Evolutionary conservation across 345 rosid genomes (phyloP), one percentile per base, ranked within the genome.

Genomic region (Citropsis articulata): DNA sequence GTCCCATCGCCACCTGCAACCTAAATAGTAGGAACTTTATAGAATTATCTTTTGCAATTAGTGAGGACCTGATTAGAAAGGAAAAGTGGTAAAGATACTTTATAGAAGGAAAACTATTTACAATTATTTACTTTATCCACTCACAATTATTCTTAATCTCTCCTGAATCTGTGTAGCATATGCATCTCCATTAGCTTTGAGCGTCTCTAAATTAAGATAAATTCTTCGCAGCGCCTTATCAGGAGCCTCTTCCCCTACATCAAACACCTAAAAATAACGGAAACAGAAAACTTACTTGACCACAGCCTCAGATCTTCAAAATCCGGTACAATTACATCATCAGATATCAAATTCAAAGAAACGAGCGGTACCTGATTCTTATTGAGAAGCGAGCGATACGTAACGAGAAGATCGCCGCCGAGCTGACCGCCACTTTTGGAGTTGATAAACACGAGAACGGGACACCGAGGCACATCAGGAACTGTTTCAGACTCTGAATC

Each of bases 1-100:
- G 99, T 96, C 71, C 99, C 99, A 86, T 96, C 99, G 22, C 99
- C 98, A 81, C 99, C 98, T 71, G 97, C 97, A 83, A 92, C 98
- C 99, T 93, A 80, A 78, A 61, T 45, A 1, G 50, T 5, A 13
- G 18, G 50, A 12, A 12, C 50, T 45, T 45, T 45, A 45, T 13
- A 45, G 75, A 16, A 53, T 53, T 53, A 53, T 61, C 38, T 53
- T 22, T 56, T 42, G 35, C n/a, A 56, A 65, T 65, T 71, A 24
- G 2, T 42, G 57, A 69, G 4, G 22, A 16, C 1, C 6, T 4
- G 18, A 69, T 24, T 4, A 72, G 4, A 33, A 6, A 31, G 5
- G 12, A 5, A 33, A 2, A 4, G 2, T n/a, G 2, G 1, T 7
- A 21, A 22, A 22, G 28, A 57, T n/a, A 35, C 76, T 24, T 45